phyloP scores from a whole-genome alignment of 106 monocot genomes.

The Phalaenopsis aphrodite region DNA sequence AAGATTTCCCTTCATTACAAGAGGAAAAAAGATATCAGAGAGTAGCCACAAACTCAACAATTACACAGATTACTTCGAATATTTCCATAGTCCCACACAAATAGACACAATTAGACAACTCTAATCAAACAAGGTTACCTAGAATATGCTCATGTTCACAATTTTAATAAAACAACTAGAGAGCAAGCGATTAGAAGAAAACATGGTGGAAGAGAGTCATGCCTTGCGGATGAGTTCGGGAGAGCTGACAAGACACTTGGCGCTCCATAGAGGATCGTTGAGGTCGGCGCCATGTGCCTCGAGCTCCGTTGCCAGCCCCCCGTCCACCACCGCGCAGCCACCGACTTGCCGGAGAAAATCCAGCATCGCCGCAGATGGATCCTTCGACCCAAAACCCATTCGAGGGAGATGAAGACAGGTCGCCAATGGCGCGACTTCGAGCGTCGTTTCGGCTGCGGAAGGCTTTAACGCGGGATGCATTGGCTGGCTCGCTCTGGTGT shows the following conservation, averaged over 20 bases:
- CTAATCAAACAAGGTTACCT: background rate
- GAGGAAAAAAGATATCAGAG: background rate
- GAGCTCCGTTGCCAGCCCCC: slow-evolving; percentile 89
- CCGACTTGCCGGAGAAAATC: slow-evolving; percentile 43
- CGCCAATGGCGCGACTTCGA: background rate
- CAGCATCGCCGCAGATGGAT: slow-evolving; percentile 8
- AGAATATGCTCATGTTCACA: background rate
- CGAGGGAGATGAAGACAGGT: background rate
- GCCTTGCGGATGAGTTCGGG: slow-evolving; percentile 82
- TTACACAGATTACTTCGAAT: background rate
- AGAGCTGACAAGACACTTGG: slow-evolving; percentile 52
- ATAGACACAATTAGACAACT: background rate
- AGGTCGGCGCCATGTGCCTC: slow-evolving; percentile 84
- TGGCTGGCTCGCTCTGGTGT: background rate
- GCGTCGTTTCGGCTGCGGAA: background rate
- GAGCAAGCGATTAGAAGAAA: background rate
- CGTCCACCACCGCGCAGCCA: slow-evolving; percentile 73
- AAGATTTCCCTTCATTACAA: background rate
- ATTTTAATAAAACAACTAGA: background rate
- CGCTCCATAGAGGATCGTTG: slow-evolving; percentile 90
- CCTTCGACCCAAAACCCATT: slow-evolving; percentile 7
- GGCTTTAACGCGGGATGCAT: background rate
- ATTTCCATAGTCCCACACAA: background rate
- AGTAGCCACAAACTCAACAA: background rate
- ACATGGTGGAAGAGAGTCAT: background rate